phyloP scores from a whole-genome alignment of 2,329 filamentous ascomycete species.

The Periconia sp. region DNA sequence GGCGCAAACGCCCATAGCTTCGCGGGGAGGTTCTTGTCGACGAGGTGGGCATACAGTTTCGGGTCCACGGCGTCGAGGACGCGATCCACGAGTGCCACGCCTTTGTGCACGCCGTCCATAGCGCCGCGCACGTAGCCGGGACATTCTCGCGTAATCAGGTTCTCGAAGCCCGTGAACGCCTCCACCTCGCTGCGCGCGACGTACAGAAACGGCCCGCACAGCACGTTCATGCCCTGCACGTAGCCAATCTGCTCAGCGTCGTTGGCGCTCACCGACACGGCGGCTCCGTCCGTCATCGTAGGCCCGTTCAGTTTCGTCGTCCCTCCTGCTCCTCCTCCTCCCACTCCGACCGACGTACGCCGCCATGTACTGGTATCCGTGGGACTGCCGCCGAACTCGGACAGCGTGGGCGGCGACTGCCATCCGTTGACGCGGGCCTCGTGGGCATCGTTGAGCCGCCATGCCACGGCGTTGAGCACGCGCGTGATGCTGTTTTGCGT shows the following conservation, averaged over 20 bases:
- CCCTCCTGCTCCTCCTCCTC: no score
- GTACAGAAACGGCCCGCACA: slow-evolving; percentile 94
- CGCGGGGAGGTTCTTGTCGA: slow-evolving; percentile 70
- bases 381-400: slow-evolving; percentile 52
- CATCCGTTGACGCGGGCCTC: slow-evolving; percentile 58
- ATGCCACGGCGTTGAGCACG: slow-evolving; percentile 90
- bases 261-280: slow-evolving; percentile 35
- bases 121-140: slow-evolving; percentile 93
- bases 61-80: slow-evolving; percentile 89
- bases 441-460: slow-evolving; percentile 83
- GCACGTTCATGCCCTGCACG: slow-evolving; percentile 98
- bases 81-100: slow-evolving; percentile 86
- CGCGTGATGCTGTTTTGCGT: slow-evolving; percentile 94
- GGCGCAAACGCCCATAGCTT: slow-evolving; percentile 97
- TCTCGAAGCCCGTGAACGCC: slow-evolving; percentile 88
- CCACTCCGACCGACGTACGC: not conserved
- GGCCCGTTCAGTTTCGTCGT: no score
- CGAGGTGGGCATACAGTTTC: slow-evolving; percentile 80
- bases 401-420: slow-evolving; percentile 52
- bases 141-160: slow-evolving; percentile 82
- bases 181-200: slow-evolving; percentile 92
- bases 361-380: slow-evolving; percentile 42
- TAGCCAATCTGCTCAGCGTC: slow-evolving; percentile 77
- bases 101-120: slow-evolving; percentile 96
- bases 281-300: slow-evolving; percentile 5